phyloP scores from a whole-genome alignment of 495 filamentous ascomycete genomes.

The Cercophora sp. region DNA sequence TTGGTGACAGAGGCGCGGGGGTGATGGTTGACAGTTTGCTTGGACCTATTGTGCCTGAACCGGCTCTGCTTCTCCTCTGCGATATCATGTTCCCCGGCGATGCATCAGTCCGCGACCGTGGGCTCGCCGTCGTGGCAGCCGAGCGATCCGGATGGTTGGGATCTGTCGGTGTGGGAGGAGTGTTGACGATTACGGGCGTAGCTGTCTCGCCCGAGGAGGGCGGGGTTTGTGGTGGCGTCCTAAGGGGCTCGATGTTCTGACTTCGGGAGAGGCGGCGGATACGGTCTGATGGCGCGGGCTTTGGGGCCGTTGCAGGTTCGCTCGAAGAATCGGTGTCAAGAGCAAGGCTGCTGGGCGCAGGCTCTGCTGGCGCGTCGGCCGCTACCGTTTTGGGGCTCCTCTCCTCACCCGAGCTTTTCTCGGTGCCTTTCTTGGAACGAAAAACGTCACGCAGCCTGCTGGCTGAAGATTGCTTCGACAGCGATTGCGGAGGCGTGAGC shows the following conservation, averaged over 20 bases:
- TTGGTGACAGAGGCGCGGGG: conserved; percentile 69
- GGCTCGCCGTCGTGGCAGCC: conserved; percentile 21
- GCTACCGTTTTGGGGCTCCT: conserved; percentile 16
- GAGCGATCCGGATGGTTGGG: conserved; percentile 17
- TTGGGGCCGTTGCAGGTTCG: background rate
- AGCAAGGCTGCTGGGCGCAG: conserved; percentile 6
- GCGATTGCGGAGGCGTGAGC: conserved; percentile 31
- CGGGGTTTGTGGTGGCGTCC: conserved; percentile 39
- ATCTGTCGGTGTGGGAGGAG: conserved; percentile 53
- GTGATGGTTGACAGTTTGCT: conserved; percentile 86
- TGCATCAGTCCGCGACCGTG: conserved; percentile 33
- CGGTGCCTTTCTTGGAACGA: conserved; percentile 31
- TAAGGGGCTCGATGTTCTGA: conserved; percentile 35
- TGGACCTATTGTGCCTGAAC: conserved; percentile 64
- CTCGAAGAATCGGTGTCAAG: conserved; percentile 14
- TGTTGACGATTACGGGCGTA: conserved; percentile 53
- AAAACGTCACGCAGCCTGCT: conserved; percentile 47
- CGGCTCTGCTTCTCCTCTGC: conserved; percentile 50
- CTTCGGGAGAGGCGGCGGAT: conserved; percentile 28
- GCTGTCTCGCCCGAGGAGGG: conserved; percentile 33
- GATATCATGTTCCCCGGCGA: conserved; percentile 70
- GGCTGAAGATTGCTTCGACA: conserved; percentile 40
- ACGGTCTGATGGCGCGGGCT: conserved; percentile 15
- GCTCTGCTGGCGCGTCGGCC: conserved; percentile 17
- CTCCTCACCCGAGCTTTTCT: conserved; percentile 22